phyloP scores from a whole-genome alignment of 2,329 filamentous ascomycete genomes.

The Coleophoma crateriformis region DNA sequence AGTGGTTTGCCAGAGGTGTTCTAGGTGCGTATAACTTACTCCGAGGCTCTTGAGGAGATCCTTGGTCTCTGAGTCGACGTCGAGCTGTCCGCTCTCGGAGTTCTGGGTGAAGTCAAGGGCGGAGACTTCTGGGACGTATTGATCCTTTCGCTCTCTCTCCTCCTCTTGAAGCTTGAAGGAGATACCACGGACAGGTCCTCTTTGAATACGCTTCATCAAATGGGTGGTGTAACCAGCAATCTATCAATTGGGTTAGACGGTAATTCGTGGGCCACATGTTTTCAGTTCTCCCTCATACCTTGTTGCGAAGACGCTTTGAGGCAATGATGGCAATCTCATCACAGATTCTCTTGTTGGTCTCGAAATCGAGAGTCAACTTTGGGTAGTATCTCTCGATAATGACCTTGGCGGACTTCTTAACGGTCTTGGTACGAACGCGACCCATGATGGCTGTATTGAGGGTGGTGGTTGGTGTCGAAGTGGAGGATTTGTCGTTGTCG shows the following conservation, averaged over 20 bases:
- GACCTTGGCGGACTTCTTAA: slow-evolving; percentile 76
- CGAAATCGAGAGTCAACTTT: slow-evolving; percentile 97
- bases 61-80: slow-evolving; percentile 97
- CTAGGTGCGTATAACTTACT: slow-evolving; percentile 56
- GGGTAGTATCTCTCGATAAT: slow-evolving; percentile 99
- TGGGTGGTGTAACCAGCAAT: slow-evolving; percentile 98
- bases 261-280: neutral
- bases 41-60: slow-evolving; percentile 97
- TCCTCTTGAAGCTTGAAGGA: slow-evolving; percentile 99
- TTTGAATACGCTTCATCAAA: slow-evolving; percentile 99
- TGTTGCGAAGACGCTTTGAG: slow-evolving; percentile 98
- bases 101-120: slow-evolving; percentile 97
- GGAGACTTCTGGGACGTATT: slow-evolving; percentile 98
- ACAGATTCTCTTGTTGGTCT: slow-evolving; percentile 99
- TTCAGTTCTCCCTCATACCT: slow-evolving; percentile 49
- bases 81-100: slow-evolving; percentile 86
- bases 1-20: slow-evolving; percentile 13
- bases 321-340: slow-evolving; percentile 99
- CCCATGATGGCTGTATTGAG: slow-evolving; percentile 30
- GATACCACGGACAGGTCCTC: slow-evolving; percentile 97
- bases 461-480: neutral
- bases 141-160: slow-evolving; percentile 99
- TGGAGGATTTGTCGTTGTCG: slow-evolving; percentile 11
- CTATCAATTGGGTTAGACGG: slow-evolving; percentile 34
- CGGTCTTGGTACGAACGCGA: slow-evolving; percentile 37